Conservation (phyloP, 2,329 filamentous ascomycete genomes). For the Camptophora hylomeconis region DNA sequence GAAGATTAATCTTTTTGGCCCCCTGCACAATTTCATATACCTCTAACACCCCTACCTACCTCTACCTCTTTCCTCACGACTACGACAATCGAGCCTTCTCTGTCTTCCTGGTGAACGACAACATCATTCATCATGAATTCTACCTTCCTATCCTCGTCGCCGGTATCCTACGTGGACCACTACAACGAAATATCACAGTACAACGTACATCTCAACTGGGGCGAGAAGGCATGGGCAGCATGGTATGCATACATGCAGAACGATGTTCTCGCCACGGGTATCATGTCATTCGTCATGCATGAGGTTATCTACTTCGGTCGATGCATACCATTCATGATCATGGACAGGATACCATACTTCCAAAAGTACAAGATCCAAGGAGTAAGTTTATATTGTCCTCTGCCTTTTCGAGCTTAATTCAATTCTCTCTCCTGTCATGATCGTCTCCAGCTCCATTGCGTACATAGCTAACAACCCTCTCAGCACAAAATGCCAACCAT, state of each 20-base stretch:
- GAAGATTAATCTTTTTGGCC: too few relatives aligned
- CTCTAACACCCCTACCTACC: too few relatives aligned
- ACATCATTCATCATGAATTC: too few relatives aligned
- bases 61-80: too few relatives aligned
- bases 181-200: constrained; percentile 52
- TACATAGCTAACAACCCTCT: constrained; percentile 11
- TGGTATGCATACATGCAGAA: constrained; percentile 99
- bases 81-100: too few relatives aligned
- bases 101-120: too few relatives aligned
- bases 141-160: constrained; percentile 23
- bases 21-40: too few relatives aligned
- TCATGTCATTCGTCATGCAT: constrained; percentile 95
- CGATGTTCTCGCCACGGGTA: constrained; percentile 87
- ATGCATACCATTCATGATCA: constrained; percentile 79
- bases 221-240: constrained; percentile 82
- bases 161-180: constrained; percentile 51
- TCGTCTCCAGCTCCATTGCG: neutral
- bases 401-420: neutral
- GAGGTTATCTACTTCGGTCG: constrained; percentile 91
- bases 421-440: constrained; percentile 1
- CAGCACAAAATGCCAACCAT: constrained; percentile 78
- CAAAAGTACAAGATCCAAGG: constrained; percentile 90
- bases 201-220: constrained; percentile 76
- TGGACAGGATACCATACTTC: constrained; percentile 78
- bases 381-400: constrained; percentile 34